phyloP scores from a whole-genome alignment of 495 filamentous ascomycete genomes.

The Paragyromitra xinjiangensis region DNA sequence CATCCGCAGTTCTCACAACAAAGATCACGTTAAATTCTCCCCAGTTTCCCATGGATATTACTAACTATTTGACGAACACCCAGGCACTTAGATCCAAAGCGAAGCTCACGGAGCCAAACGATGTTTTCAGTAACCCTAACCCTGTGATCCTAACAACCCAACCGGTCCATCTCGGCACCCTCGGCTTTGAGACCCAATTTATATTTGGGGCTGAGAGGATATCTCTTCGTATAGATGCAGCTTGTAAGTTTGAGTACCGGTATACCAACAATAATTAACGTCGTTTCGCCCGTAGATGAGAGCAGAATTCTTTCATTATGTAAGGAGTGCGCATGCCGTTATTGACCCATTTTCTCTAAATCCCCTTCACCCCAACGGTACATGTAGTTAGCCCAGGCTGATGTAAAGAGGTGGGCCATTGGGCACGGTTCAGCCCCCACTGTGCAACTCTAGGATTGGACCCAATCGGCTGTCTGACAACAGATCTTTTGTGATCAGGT shows the following conservation, averaged over 20 bases:
- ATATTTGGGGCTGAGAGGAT: background rate
- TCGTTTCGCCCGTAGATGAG: background rate
- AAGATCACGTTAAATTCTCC: background rate
- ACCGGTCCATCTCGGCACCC: background rate
- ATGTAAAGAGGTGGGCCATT: slow-evolving; percentile 1
- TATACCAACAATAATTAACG: background rate
- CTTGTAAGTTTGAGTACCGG: too few relatives aligned
- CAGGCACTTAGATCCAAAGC: too few relatives aligned
- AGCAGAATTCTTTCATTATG: background rate
- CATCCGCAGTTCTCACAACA: background rate
- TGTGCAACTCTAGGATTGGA: background rate
- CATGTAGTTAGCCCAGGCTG: slow-evolving; percentile 2
- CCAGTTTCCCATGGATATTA: background rate
- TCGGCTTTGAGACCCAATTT: too few relatives aligned
- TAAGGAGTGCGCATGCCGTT: background rate
- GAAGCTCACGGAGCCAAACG: background rate
- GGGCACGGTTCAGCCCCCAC: slow-evolving; percentile 7
- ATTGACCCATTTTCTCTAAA: background rate
- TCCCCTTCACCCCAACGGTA: background rate
- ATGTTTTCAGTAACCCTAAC: background rate
- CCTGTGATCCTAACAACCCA: background rate
- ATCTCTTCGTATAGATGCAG: too few relatives aligned
- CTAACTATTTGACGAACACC: background rate
- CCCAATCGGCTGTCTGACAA: slow-evolving; percentile 43
- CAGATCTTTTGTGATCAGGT: slow-evolving; percentile 31